Evolutionary conservation across 306 rosid species (phyloP).

Genomic region (Citrullus colocynthis): DNA sequence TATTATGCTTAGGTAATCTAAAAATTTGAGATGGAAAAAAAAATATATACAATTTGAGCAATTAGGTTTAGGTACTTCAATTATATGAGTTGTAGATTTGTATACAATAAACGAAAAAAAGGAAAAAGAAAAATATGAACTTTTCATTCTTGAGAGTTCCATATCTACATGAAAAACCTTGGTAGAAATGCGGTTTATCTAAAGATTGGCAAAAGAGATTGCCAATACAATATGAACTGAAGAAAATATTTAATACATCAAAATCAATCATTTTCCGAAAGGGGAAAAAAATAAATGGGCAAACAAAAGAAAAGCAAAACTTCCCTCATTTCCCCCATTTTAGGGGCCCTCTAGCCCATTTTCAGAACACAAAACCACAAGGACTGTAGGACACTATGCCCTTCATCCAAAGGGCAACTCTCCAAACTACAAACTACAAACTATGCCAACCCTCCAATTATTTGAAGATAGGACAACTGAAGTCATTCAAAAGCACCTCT

Average conservation of each 20-base stretch:
- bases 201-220: background rate
- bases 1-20: too few species aligned
- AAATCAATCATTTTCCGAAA: background rate
- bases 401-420: background rate
- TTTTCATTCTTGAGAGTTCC: background rate
- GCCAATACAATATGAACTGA: background rate
- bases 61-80: background rate
- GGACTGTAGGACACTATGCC: background rate
- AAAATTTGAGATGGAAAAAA: background rate
- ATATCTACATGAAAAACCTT: background rate
- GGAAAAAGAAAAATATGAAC: background rate
- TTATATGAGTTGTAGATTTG: background rate
- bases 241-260: background rate
- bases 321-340: background rate
- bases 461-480: background rate
- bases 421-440: background rate
- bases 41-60: background rate
- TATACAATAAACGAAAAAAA: background rate
- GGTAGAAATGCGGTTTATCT: background rate
- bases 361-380: background rate
- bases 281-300: background rate
- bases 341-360: slow-evolving; percentile 2
- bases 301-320: slow-evolving; percentile 1
- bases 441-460: background rate
- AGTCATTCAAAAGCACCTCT: background rate